Percentiles rank a stretch among this genome's conserved stretches.
Conservation (phyloP, 805 yeast species). For the Sungouiozyma intestinalis region DNA sequence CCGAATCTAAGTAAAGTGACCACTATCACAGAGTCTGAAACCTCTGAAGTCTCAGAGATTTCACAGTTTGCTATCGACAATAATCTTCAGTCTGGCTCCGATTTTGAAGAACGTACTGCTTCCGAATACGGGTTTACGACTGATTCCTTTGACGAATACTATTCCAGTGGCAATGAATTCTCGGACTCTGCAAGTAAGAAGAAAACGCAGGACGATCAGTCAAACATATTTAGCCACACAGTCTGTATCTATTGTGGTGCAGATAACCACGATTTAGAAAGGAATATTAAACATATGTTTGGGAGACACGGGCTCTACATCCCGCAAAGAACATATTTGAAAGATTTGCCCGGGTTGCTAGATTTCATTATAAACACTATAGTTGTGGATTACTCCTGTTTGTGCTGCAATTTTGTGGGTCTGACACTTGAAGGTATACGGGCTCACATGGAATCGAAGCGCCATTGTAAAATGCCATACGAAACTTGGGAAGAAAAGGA, state of each 20-base stretch:
- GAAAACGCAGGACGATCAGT: conserved; percentile 2
- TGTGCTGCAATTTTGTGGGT: conserved; percentile 80
- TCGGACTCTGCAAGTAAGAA: conserved; percentile 8
- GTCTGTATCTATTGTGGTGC: conserved; percentile 48
- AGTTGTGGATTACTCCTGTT: conserved; percentile 73
- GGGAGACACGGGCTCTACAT: conserved; percentile 72
- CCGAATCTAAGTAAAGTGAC: conserved; percentile 23
- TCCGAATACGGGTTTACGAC: conserved; percentile 40
- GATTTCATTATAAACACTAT: conserved; percentile 68
- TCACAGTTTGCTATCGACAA: conserved; percentile 36
- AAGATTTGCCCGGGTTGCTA: conserved; percentile 63
- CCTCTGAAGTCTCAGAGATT: conserved; percentile 43
- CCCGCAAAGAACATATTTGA: conserved; percentile 68
- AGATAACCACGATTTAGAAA: conserved; percentile 43
- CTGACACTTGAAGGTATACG: conserved; percentile 73
- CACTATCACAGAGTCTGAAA: conserved; percentile 47
- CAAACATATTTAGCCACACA: conserved; percentile 1
- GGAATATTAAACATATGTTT: conserved; percentile 67
- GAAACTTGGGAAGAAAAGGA: conserved; percentile 70
- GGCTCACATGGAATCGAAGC: conserved; percentile 76
- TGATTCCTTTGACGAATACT: conserved; percentile 27
- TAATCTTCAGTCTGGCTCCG: conserved; percentile 23
- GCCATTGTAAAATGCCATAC: conserved; percentile 84
- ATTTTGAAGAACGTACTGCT: conserved; percentile 36
- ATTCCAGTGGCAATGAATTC: conserved; percentile 27